Evolutionary conservation across 257 asterid species (phyloP).

Genomic region (Lithospermum erythrorhizon): DNA sequence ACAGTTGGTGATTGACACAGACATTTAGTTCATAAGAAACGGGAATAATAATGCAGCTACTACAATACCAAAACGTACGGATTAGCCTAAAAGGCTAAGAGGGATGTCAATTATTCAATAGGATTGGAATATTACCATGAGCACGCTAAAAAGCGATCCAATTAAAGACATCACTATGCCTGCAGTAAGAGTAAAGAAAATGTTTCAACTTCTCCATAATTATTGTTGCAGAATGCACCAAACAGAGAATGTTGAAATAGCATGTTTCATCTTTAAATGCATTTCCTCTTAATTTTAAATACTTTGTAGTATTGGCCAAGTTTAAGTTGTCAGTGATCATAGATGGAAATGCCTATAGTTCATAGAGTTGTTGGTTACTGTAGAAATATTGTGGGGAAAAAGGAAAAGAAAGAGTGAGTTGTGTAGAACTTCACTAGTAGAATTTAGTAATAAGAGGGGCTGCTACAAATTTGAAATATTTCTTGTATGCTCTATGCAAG

Average conservation of each 20-base stretch:
- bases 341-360: too few relatives aligned
- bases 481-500: neutral
- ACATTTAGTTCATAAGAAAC: too few relatives aligned
- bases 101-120: neutral
- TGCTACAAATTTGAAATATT: too few relatives aligned
- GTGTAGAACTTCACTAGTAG: too few relatives aligned
- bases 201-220: neutral
- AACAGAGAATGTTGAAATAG: too few relatives aligned
- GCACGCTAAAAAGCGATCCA: constrained; percentile 70
- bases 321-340: neutral
- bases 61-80: too few relatives aligned
- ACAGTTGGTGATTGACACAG: too few relatives aligned
- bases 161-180: constrained; percentile 80
- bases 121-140: constrained; percentile 41
- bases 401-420: too few relatives aligned
- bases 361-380: too few relatives aligned
- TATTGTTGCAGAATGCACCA: neutral
- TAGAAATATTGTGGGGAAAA: too few relatives aligned
- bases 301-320: neutral
- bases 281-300: neutral
- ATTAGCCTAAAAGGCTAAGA: neutral
- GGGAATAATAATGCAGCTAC: too few relatives aligned
- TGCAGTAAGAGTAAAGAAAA: constrained; percentile 20
- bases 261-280: neutral
- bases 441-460: too few relatives aligned